Conservation (phyloP, 108 stramenopile species). For the Schizochytrium sp. region DNA sequence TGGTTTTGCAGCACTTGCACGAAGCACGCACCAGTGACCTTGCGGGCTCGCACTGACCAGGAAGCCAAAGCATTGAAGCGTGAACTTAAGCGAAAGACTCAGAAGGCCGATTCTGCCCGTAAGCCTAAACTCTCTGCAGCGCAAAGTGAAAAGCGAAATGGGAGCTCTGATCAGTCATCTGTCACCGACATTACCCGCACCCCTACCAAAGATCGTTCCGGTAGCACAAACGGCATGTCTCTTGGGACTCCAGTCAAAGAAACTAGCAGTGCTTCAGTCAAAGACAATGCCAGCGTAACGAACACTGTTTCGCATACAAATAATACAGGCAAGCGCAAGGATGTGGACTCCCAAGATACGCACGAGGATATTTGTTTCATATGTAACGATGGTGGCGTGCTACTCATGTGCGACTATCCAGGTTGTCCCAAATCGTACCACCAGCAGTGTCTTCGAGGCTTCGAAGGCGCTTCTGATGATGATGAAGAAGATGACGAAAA, state of each 20-base stretch:
- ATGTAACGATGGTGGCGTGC: slow-evolving; percentile 28
- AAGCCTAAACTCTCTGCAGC: background rate
- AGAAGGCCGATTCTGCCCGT: background rate
- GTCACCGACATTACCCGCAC: background rate
- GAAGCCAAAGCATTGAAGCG: slow-evolving; percentile 42
- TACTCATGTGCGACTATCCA: slow-evolving; percentile 55
- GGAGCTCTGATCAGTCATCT: background rate
- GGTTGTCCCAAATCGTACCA: slow-evolving; percentile 30
- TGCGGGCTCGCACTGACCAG: background rate
- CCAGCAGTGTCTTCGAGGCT: slow-evolving; percentile 13
- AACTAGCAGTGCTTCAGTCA: background rate
- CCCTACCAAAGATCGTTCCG: background rate
- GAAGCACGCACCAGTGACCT: background rate
- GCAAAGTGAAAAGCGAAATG: background rate
- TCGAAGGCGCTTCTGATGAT: background rate
- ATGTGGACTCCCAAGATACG: background rate
- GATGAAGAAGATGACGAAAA: background rate
- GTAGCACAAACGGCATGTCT: background rate
- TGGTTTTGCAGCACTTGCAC: background rate
- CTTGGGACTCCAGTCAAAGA: background rate
- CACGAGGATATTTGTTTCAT: slow-evolving; percentile 26
- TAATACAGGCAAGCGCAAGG: background rate
- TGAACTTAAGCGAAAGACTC: slow-evolving; percentile 8
- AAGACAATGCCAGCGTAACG: background rate
- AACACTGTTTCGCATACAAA: background rate